A percentile compares a stretch with the other conserved stretches of the same genome.
Conservation (phyloP, 495 filamentous ascomycete genomes). For the Copromyces sp. region DNA sequence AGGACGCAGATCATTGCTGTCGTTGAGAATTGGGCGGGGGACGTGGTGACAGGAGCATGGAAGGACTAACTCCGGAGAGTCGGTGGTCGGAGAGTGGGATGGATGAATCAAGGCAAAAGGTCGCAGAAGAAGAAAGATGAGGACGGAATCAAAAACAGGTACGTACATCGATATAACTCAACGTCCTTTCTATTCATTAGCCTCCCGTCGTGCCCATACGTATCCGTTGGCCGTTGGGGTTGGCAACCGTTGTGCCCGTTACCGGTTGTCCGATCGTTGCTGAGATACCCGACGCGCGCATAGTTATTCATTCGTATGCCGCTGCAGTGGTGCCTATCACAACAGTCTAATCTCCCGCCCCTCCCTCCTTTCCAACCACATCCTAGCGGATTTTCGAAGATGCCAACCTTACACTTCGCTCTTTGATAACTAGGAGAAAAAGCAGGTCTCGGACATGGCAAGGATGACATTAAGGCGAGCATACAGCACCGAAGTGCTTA, state of each 20-base stretch:
- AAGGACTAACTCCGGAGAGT: not conserved
- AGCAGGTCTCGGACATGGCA: not conserved
- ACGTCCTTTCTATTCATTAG: not conserved
- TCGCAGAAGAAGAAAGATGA: not conserved
- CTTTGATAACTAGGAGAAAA: not conserved
- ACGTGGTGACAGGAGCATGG: not conserved
- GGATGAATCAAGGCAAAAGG: not conserved
- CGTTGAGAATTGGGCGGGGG: not conserved
- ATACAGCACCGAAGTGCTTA: not conserved
- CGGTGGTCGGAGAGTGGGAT: not conserved
- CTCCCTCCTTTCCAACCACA: not conserved
- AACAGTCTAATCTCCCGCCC: not conserved
- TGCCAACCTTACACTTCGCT: not conserved
- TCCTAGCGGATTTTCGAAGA: not conserved
- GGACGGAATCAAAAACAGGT: not conserved
- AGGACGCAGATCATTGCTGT: not conserved
- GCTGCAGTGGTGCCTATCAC: not conserved
- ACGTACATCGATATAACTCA: not conserved
- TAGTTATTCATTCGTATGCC: not conserved
- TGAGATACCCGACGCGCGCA: not conserved
- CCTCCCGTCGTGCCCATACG: not conserved
- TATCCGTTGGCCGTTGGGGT: not conserved
- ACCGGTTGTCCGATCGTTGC: not conserved
- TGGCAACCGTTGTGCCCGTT: not conserved
- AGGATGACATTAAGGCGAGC: not conserved